These are phyloP conservation scores for Bryoerythrophyllum caledonicum DNA, from an alignment of 225 moss, liverwort and hornwort genomes.

Conservation along the genomic window DNA sequence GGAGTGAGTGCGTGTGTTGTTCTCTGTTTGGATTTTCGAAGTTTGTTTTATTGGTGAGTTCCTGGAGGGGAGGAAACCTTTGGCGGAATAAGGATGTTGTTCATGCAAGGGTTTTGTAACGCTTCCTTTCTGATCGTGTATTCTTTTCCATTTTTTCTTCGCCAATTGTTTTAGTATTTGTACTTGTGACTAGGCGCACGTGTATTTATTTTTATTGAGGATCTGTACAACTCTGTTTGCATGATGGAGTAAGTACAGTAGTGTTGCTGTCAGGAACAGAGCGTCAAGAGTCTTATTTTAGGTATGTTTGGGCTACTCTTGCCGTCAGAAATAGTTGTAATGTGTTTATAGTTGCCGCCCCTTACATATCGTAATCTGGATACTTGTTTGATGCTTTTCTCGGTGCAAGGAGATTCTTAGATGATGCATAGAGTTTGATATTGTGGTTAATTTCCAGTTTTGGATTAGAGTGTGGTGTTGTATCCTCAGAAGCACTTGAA, in stretches of 20 bases:
- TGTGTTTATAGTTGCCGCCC: background rate
- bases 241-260: background rate
- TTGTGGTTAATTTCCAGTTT: background rate
- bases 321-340: background rate
- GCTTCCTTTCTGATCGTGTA: background rate
- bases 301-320: background rate
- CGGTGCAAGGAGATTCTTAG: background rate
- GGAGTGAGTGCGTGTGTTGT: too few species aligned
- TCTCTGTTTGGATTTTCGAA: background rate
- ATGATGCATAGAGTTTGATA: background rate
- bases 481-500: background rate
- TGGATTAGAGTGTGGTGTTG: background rate
- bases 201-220: background rate
- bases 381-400: slow-evolving; percentile 1
- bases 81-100: background rate
- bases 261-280: background rate
- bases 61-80: background rate
- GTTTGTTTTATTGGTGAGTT: background rate
- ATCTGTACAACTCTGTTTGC: background rate
- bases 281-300: background rate
- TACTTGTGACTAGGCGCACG: too few species aligned
- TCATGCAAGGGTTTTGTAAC: background rate
- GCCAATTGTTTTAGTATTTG: background rate
- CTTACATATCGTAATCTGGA: background rate
- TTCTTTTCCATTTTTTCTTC: background rate